Percentiles rank a stretch among this genome's conserved stretches.
Evolutionary conservation across 805 yeast genomes (phyloP).

Genomic region (Wilhelminamyces savonicus): DNA sequence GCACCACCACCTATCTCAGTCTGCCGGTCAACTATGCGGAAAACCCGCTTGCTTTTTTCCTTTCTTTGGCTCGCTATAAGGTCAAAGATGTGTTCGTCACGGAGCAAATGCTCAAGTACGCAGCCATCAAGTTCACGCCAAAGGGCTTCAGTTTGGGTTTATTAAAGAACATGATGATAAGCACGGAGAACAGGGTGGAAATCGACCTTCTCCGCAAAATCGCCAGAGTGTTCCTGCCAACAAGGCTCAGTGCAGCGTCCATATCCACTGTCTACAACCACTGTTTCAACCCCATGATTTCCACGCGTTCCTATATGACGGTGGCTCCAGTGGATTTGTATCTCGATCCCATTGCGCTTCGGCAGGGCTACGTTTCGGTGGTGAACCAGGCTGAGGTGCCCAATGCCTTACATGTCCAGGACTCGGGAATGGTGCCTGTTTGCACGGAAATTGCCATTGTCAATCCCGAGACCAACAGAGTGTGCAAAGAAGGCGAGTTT

Average conservation of each 20-base stretch:
- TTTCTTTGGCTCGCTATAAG: conserved; percentile 65
- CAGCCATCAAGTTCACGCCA: conserved; percentile 54
- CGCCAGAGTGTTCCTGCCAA: conserved; percentile 54
- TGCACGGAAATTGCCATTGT: conserved; percentile 92
- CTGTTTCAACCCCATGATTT: conserved; percentile 71
- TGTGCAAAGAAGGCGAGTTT: conserved; percentile 84
- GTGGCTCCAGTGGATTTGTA: conserved; percentile 84
- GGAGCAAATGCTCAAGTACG: conserved; percentile 73
- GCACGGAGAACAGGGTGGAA: conserved; percentile 71
- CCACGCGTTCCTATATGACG: conserved; percentile 81
- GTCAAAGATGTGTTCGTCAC: conserved; percentile 85
- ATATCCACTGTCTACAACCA: conserved; percentile 76
- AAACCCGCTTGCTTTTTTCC: conserved; percentile 66
- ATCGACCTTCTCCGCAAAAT: conserved; percentile 51
- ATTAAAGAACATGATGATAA: conserved; percentile 77
- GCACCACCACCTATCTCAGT: conserved; percentile 76
- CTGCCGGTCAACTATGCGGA: conserved; percentile 72
- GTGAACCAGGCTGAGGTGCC: conserved; percentile 70
- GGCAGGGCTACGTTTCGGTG: conserved; percentile 82
- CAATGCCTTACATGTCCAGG: conserved; percentile 73
- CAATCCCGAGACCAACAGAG: conserved; percentile 78
- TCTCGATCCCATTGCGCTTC: conserved; percentile 78
- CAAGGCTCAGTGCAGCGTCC: conserved; percentile 61
- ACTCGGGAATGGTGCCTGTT: conserved; percentile 93
- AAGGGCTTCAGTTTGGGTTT: conserved; percentile 55